Conservation (phyloP, 805 yeast species). For the Nakazawaea populi region DNA sequence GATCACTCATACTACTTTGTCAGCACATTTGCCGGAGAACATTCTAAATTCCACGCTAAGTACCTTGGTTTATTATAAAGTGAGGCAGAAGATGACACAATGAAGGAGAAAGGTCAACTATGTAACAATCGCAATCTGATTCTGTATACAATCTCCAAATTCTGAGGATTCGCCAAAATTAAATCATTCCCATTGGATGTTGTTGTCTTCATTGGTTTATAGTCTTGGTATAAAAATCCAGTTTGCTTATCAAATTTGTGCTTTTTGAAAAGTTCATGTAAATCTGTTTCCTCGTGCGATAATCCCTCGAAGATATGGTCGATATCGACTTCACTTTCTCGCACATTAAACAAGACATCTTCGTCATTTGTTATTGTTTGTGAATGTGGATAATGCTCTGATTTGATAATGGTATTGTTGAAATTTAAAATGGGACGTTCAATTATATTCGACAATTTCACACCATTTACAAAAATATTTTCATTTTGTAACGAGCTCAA, state of each 20-base stretch:
- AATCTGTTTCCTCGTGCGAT: neutral
- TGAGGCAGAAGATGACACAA: neutral
- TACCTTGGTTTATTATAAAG: constrained; percentile 20
- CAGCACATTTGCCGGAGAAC: constrained; percentile 72
- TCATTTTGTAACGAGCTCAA: no score
- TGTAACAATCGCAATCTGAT: constrained; percentile 1
- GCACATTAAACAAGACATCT: no score
- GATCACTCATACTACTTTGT: constrained; percentile 91
- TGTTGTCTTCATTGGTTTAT: neutral
- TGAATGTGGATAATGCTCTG: no score
- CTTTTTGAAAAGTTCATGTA: neutral
- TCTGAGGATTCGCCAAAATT: neutral
- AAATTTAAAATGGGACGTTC: no score
- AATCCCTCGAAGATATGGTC: no score
- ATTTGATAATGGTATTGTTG: no score
- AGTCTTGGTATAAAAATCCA: constrained; percentile 1
- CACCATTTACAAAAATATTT: no score
- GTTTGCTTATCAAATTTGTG: neutral
- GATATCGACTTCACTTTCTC: no score
- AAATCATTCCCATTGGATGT: neutral
- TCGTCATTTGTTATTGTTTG: no score
- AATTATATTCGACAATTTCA: no score
- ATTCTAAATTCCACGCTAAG: constrained; percentile 83
- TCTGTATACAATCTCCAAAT: constrained; percentile 4
- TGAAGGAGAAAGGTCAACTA: neutral